Conservation (phyloP, 148 eudicot species). For the Vaccinium corymbosum region DNA sequence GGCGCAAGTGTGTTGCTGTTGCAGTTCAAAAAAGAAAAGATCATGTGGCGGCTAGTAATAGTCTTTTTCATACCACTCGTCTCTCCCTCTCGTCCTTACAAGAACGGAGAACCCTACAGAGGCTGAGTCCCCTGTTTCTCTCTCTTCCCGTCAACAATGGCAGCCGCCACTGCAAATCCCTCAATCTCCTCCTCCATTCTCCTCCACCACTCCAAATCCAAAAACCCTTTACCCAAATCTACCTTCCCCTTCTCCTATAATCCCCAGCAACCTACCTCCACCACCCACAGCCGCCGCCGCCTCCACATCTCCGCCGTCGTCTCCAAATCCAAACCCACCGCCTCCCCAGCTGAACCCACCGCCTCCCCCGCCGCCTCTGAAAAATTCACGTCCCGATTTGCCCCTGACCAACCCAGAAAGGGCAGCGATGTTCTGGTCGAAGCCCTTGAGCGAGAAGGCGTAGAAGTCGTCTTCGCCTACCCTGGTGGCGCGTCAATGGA, state of each 20-base stretch:
- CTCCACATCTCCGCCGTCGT: neutral
- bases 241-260: conserved; percentile 5
- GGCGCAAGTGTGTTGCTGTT: no score
- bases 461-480: conserved; percentile 72
- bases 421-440: conserved; percentile 75
- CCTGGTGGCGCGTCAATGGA: conserved; percentile 95
- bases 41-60: no score
- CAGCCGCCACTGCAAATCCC: no score
- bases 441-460: conserved; percentile 83
- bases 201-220: conserved; percentile 6
- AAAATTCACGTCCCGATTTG: conserved; percentile 40
- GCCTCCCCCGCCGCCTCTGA: no score
- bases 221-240: neutral
- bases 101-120: no score
- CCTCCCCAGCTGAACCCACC: no score
- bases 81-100: no score
- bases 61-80: no score
- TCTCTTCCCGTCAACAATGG: no score
- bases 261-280: conserved; percentile 11
- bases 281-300: neutral
- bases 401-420: conserved; percentile 14
- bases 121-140: no score
- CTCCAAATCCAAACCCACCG: conserved; percentile 3
- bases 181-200: neutral
- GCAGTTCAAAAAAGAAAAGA: no score